Evolutionary conservation across 1,284 basidiomycete species (phyloP).

Genomic region (Pseudozyma hubeiensis): DNA sequence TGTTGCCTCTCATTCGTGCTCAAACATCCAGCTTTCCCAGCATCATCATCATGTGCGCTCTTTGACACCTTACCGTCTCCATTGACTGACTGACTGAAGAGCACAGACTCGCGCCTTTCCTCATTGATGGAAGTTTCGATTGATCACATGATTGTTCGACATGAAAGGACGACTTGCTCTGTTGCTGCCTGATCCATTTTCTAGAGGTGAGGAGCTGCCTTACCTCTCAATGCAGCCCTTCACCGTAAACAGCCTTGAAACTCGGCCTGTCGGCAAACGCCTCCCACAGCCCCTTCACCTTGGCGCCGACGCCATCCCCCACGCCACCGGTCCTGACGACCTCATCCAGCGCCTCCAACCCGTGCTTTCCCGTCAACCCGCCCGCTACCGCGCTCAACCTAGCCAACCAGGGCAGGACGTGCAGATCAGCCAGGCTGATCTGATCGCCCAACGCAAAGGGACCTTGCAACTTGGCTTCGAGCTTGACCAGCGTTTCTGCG

Average conservation of each 20-base stretch:
- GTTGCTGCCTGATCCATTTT: too few relatives aligned
- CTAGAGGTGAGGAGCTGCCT: too few relatives aligned
- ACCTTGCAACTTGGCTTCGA: conserved; percentile 77
- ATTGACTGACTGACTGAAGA: too few relatives aligned
- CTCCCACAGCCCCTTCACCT: conserved; percentile 32
- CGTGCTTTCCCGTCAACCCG: conserved; percentile 2
- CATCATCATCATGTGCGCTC: not conserved
- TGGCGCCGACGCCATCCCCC: conserved; percentile 21
- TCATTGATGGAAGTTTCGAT: too few relatives aligned
- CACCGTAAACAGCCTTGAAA: conserved; percentile 47
- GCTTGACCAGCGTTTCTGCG: conserved; percentile 71
- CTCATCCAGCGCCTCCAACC: conserved; percentile 3
- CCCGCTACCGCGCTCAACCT: conserved; percentile 62
- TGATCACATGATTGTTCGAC: too few relatives aligned
- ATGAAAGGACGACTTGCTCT: too few relatives aligned
- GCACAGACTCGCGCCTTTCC: too few relatives aligned
- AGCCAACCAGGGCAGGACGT: conserved; percentile 81
- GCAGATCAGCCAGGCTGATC: conserved; percentile 82
- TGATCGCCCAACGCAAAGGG: conserved; percentile 80
- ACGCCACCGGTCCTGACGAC: not conserved
- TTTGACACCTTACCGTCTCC: too few relatives aligned
- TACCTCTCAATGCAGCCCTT: conserved; percentile 43
- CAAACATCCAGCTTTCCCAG: not conserved
- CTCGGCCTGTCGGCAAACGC: conserved; percentile 28
- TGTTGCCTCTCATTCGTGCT: too few relatives aligned